Evolutionary conservation across 164 flowering plant genomes (phyloP).

Genomic region (Vitis rupestris): DNA sequence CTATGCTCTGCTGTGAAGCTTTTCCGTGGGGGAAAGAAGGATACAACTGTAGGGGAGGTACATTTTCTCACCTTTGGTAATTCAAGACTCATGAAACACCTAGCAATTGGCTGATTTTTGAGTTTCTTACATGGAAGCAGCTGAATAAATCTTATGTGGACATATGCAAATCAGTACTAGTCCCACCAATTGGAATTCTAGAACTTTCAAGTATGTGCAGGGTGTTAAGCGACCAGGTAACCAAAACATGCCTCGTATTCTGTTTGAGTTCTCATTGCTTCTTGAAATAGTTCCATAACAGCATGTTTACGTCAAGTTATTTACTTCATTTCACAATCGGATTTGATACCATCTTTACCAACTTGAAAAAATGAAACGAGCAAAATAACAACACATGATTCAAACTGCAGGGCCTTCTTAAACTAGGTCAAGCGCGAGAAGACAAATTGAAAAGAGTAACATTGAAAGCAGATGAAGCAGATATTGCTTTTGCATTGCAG

Average conservation of each 20-base stretch:
- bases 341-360: too few relatives aligned
- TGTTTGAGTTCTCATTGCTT: too few relatives aligned
- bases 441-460: slow-evolving; percentile 66
- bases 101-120: slow-evolving; percentile 4
- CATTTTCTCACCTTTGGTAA: slow-evolving; percentile 1
- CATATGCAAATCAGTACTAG: slow-evolving; percentile 56
- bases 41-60: slow-evolving; percentile 78
- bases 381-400: neutral
- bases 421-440: slow-evolving; percentile 68
- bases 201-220: slow-evolving; percentile 80
- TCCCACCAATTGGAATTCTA: slow-evolving; percentile 63
- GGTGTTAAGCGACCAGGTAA: slow-evolving; percentile 88
- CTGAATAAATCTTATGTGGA: slow-evolving; percentile 70
- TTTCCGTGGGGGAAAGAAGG: slow-evolving; percentile 66
- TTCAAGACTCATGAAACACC: neutral
- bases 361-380: neutral
- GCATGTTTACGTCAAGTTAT: too few relatives aligned
- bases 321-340: neutral
- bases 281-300: too few relatives aligned
- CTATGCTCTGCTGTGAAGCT: slow-evolving; percentile 84
- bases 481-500: slow-evolving; percentile 83
- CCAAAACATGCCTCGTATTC: neutral
- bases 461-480: slow-evolving; percentile 74
- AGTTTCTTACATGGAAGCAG: slow-evolving; percentile 37
- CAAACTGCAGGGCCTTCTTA: slow-evolving; percentile 75